These are phyloP conservation scores for Fusarium solani-melongenae DNA, from an alignment of 2,329 filamentous ascomycete species.

Conservation along the genomic window DNA sequence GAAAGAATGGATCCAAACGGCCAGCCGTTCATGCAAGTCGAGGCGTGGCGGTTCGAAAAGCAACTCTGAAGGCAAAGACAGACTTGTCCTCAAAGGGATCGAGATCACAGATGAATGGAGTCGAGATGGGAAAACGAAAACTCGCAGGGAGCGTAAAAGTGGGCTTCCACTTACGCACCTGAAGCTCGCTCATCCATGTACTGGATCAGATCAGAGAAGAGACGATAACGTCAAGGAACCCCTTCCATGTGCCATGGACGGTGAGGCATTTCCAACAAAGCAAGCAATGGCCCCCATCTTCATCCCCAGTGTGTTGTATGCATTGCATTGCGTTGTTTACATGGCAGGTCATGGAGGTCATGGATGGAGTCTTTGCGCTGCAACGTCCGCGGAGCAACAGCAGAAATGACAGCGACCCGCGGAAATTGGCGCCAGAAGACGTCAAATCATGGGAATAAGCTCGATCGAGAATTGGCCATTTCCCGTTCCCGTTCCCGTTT, in stretches of 20 bases:
- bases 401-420: neutral
- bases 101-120: neutral
- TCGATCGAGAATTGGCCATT: neutral
- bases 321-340: slow-evolving; percentile 18
- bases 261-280: slow-evolving; percentile 37
- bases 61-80: neutral
- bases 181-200: neutral
- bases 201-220: neutral
- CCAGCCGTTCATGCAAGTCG: neutral
- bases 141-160: neutral
- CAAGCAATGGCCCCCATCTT: slow-evolving; percentile 16
- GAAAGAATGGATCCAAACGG: neutral
- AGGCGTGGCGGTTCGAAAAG: neutral
- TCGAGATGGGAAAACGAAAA: neutral
- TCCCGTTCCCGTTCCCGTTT: neutral
- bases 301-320: slow-evolving; percentile 8
- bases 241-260: slow-evolving; percentile 9
- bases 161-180: neutral
- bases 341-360: slow-evolving; percentile 3
- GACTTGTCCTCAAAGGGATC: neutral
- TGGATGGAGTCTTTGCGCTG: slow-evolving; percentile 2
- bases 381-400: neutral
- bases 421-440: slow-evolving; percentile 3
- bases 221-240: neutral
- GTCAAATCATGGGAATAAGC: neutral